A percentile compares a stretch with the other conserved stretches of the same genome.
These are phyloP conservation scores for Monosporozyma aerobia DNA, from an alignment of 805 yeast genomes.

Conservation along the genomic window DNA sequence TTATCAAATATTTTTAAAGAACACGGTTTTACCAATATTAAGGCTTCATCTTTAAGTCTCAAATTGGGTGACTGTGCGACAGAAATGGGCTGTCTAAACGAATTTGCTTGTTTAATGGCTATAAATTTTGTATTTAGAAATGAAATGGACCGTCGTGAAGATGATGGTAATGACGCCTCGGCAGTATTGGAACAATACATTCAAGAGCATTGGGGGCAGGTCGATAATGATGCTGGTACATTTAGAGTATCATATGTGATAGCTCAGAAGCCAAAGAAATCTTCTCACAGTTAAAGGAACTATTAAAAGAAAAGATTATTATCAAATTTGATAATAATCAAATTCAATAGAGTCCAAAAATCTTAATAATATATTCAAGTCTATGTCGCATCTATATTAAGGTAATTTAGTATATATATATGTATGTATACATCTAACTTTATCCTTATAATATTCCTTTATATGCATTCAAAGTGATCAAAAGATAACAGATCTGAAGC, in stretches of 20 bases:
- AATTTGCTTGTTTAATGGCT: slow-evolving; percentile 14
- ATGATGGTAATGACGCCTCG: slow-evolving; percentile 12
- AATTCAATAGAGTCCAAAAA: not conserved
- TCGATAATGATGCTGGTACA: slow-evolving; percentile 23
- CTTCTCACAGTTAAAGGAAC: not conserved
- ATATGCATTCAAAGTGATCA: not conserved
- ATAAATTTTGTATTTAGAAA: slow-evolving; percentile 16
- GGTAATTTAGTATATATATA: not conserved
- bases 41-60: slow-evolving; percentile 19
- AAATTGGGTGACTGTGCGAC: slow-evolving; percentile 23
- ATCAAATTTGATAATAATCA: not conserved
- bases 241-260: slow-evolving; percentile 18
- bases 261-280: slow-evolving; percentile 22
- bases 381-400: not conserved
- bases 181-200: slow-evolving; percentile 20
- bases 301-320: not conserved
- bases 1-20: slow-evolving; percentile 18
- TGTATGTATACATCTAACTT: not conserved
- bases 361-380: not conserved
- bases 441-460: not conserved
- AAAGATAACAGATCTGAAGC: not conserved
- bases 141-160: slow-evolving; percentile 9
- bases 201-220: slow-evolving; percentile 21
- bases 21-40: slow-evolving; percentile 24
- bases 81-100: slow-evolving; percentile 25